Percentiles rank a stretch among this genome's conserved stretches.
phyloP scores from a whole-genome alignment of 2,329 filamentous ascomycete genomes.

The Colletotrichum chrysophilum region DNA sequence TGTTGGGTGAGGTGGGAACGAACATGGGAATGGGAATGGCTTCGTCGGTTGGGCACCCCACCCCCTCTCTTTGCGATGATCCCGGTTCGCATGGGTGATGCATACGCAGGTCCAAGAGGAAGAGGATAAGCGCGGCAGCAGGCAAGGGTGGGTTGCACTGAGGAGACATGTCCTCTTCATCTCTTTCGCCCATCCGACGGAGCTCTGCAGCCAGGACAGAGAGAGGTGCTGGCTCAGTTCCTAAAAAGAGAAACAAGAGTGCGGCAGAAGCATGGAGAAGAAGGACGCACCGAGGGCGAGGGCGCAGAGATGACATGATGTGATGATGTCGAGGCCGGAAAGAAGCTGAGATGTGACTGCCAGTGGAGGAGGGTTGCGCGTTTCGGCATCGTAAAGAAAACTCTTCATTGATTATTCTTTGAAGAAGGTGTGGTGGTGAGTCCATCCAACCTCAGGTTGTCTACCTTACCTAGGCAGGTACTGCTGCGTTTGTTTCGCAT shows the following conservation, averaged over 20 bases:
- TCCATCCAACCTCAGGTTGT: not conserved
- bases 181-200: slow-evolving; percentile 1
- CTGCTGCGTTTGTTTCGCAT: not conserved
- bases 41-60: slow-evolving; percentile 1
- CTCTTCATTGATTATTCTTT: not conserved
- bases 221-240: not conserved
- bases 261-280: not conserved
- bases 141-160: slow-evolving; percentile 21
- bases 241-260: not conserved
- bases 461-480: not conserved
- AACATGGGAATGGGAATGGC: not conserved
- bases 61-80: slow-evolving; percentile 8
- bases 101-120: slow-evolving; percentile 48
- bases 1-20: not conserved
- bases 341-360: slow-evolving; percentile 15
- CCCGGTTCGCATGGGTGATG: slow-evolving; percentile 29
- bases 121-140: slow-evolving; percentile 39
- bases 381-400: not conserved
- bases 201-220: not conserved
- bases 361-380: not conserved
- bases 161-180: not conserved
- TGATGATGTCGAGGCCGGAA: not conserved
- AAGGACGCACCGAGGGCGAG: not conserved
- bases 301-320: slow-evolving; percentile 10
- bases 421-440: not conserved